Base-by-base conservation (phyloP, 176 grass and related monocot genomes). In the Musa beccarii region DNA sequence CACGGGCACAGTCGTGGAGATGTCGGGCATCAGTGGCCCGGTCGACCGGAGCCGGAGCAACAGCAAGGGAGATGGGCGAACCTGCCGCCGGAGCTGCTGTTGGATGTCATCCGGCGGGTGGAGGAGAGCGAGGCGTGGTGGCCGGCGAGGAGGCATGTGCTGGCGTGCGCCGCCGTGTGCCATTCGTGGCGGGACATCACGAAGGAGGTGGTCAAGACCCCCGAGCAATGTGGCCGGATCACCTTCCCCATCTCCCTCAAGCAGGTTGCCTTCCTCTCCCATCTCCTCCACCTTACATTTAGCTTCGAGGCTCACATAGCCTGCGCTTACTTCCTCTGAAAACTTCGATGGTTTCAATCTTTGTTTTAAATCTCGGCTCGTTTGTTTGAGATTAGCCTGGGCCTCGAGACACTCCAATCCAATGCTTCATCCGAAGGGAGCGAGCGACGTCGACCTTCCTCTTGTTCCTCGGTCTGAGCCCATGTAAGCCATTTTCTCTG, bases 171-270 rank as follows among this genome's bases (percentile, higher is more conserved):
- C 7, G 83, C 91, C 5, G 95, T 99, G 68, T 99, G 95, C 80
- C 91, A 91, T 20, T 89, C 91, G 10, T 99, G 95, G 95, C 86
- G 95, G 2, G 79, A 87, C n/a, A 51, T 90, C 80, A 99, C 88
- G 11, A 95, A 94, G 79, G 91, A 99, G 79, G 96, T 93, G 8
- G 84, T 99, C 59, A 99, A 84, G 84, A 80, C 96, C 0, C 86
- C 93, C 3, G 86, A 94, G 84, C 88, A 94, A 74, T 99, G 88
- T 2, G 86, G 88, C 67, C 87, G 86, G 73, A 91, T 99, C 84
- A 95, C 96, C 70, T 99, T 99, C 66, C 96, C 96, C 65, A 91
- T 99, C 78, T 94, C 96, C 82, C 96, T 99, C 62, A 95, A 95
- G 76, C 96, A 99, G 90, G 95, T 89, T 78, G 50, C 34, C 12